Evolutionary conservation across 2,329 filamentous ascomycete species (phyloP), one percentile per base, ranked within the genome.

Genomic region (Trichophyton mentagrophytes): DNA sequence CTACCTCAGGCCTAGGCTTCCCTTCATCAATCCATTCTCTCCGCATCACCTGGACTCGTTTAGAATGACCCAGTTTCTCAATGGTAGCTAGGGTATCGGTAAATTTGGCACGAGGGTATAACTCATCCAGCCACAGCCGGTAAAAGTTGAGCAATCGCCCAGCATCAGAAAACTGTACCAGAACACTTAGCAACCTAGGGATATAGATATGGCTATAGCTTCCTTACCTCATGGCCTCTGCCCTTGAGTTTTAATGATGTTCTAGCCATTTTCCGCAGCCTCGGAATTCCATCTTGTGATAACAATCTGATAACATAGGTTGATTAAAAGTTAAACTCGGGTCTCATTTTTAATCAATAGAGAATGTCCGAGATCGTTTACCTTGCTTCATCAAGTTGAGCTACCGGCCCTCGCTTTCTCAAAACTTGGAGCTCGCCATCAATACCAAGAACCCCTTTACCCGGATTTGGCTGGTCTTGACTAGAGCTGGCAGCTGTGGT

Each of bases 31-130:
- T 92, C 88, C 90, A 95, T 64, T 88, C 85, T 70, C 83, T 83
- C 63, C 92, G 81, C 75, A 86, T 87, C 36, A 83, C 81, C 65
- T 88, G 83, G 71, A 97, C 81, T 13, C 80, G 79, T 70, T 88
- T 91, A 67, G 87, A 89, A 73, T 96, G 93, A 1, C 93, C 93
- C 0, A 90, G 80, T 74, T 95, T 96, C 72, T 99, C 93, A 1
- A 97, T 89, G 78, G 97, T 96, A 44, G 81, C 77, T 5, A 97
- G 78, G 2, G 88, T 93, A 69, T 99, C 93, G 56, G 88, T 82
- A 69, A 99, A 99, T 69, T 90, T 92, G 3, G 92, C 93, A 69
- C 95, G 90, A 11, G 93, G 93, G 69, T 91, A 99, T 11, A 99
- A 79, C 69, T 96, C 90, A 73, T 99, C 92, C 1, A 99, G 86